Base-by-base conservation (phyloP, 2,329 filamentous ascomycete species). In the Bipolaris cookei region DNA sequence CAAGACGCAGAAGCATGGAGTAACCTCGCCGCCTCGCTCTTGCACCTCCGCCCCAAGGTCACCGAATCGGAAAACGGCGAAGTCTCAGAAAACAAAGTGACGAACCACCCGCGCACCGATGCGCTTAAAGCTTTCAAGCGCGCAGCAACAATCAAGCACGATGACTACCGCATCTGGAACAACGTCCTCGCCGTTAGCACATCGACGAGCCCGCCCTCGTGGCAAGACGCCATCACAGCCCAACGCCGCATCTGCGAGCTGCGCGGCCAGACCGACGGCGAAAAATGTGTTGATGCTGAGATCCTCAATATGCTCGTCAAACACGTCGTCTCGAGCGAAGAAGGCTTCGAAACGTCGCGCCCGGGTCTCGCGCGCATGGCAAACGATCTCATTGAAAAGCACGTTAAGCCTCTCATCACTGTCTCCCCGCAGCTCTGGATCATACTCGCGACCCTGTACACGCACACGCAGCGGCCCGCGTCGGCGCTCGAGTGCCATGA, bases 121-220 rank as follows among this genome's bases (percentile, higher is more conserved):
- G 88, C 95, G 0, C 84, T 99, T 0, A 82, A 85, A 5, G 94
- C 95, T 0, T 91, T 96, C 76, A 95, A 96, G 73, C 89, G 90
- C 62, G 95, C 93, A 8, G 92, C 93, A 0, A 84, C 86, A 4
- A 85, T 97, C 21, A 92, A 96, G 48, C 85, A 91, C 75, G 88
- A 92, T 67, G 94, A 94, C 78, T 91, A 90, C 84, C 88, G 91
- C 66, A 97, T 99, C 75, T 98, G 94, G 94, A 91, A 96, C 73
- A 99, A 99, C 69, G 89, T 98, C 14, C 85, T 99, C 55, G 95
- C 92, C 0, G 88, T 98, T 20, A 90, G 91, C 0, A 86, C 90
- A 0, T 90, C 91, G 1, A 84, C 95, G 25, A 83, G 83, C 0
- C 93, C 94, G 0, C 89, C 91, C 0, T 86, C 89, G 0, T 88